Evolutionary conservation across 2,329 filamentous ascomycete genomes (phyloP), one percentile per base, ranked within the genome.

Genomic region (Colletotrichum sp.): DNA sequence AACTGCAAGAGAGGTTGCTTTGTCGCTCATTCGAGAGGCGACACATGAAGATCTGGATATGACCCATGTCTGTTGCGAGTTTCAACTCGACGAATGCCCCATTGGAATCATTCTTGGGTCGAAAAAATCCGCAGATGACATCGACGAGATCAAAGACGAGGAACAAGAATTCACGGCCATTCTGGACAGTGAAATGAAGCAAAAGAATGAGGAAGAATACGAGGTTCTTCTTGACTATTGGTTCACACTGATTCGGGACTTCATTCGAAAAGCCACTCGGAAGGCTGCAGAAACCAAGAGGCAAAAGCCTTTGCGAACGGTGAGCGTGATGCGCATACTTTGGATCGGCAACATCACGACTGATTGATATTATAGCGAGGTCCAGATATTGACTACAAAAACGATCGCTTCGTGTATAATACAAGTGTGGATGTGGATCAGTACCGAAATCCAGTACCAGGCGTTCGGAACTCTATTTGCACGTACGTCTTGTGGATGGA

Each of bases 161-260:
- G 59, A 62, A 0, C 28, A 26, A 0, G 30, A 62, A n/a, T 62
- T 62, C 28, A 13, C 30, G 24, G 18, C 5, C 3, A 30, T 34
- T 30, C 18, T 62, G 10, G 8, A 34, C 1, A 8, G 16, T 13
- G 59, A 62, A 1, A 15, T 62, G 2, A 1, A 21, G 1, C 24
- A 34, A 0, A 34, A 1, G 2, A 0, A n/a, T 3, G 10, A 34
- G 12, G 18, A 32, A 0, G 0, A 5, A 13, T 62, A 62, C 4
- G 28, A 24, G 0, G 2, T 1, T 4, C 28, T 62, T 3, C 59
- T 62, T 0, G 1, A 21, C 5, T 2, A 5, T 7, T 62, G 59
- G 59, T 26, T 62, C 18, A 21, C 59, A 1, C 24, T 16, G 0
- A 3, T 26, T 10, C 0, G n/a, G 1, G 0, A 28, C 5, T 59